Evolutionary conservation across 139 green algal species (phyloP), one percentile per base, ranked within the genome.

Genomic region (Auxenochlorella pyrenoidosa): DNA sequence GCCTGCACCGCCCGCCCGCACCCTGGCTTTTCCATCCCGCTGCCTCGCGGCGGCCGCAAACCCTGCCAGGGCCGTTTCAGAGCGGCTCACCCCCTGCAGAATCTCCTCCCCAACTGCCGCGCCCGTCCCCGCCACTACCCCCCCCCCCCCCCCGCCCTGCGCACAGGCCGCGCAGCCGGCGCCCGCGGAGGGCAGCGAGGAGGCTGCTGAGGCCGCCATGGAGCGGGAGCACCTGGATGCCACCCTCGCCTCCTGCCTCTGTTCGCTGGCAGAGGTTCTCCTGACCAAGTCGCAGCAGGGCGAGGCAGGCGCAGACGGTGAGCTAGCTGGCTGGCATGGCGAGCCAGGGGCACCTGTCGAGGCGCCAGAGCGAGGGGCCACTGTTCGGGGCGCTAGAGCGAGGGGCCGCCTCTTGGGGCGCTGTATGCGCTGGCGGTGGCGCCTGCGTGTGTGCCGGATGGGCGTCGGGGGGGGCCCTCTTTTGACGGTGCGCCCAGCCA

Each of bases 251-350:
- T 88, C 87, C 26, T 93, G 91, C 13, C 86, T 97, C 65, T 96
- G 93, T 87, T 90, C 89, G 8, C 89, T 96, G 5, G 91, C 93
- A 18, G 95, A 97, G 88, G 90, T 94, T 89, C 79, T 94, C 26
- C 85, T 95, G 84, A 73, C 38, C 65, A 51, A 51, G 24, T 75
- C 81, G 21, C 88, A 86, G 18, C 87, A 93, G 54, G 80, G 41
- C 32, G 70, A 89, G 38, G 90, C 83, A 28, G 84, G 68, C 43
- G 87, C 66, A 4, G 54, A 58, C 66, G 88, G 68, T 32, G 68
- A 24, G 30, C 47, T 54, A n/a, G n/a, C n/a, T n/a, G n/a, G n/a
- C n/a, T n/a, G n/a, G n/a, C n/a, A n/a, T n/a, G n/a, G n/a, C n/a
- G n/a, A n/a, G n/a, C n/a, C n/a, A n/a, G n/a, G n/a, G n/a, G n/a